Percentiles rank a stretch among this genome's conserved stretches.
Evolutionary conservation across 164 flowering plant genomes (phyloP).

Genomic region (Piper longum): DNA sequence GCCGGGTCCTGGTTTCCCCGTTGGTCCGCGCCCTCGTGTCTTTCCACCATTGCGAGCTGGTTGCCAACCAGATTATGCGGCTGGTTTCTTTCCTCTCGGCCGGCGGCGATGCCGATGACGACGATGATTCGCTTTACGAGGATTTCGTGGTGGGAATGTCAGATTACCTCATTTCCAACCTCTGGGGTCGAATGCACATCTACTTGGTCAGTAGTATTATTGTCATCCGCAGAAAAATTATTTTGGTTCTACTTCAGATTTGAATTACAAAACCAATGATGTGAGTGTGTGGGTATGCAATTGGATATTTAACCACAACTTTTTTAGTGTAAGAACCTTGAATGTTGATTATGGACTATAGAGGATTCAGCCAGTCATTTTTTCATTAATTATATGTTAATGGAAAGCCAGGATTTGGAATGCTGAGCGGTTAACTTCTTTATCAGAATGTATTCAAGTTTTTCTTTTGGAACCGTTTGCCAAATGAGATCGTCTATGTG

Average conservation of each 20-base stretch:
- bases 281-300: not conserved
- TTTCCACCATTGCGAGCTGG: conserved; percentile 40
- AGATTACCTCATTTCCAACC: conserved; percentile 32
- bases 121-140: conserved; percentile 4
- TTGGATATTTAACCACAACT: not conserved
- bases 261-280: too few species aligned
- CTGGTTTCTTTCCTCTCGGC: conserved; percentile 29
- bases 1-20: conserved; percentile 52
- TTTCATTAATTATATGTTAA: too few species aligned
- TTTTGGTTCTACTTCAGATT: too few species aligned
- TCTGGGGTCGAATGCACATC: conserved; percentile 61
- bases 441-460: too few species aligned
- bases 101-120: conserved; percentile 10
- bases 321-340: not conserved
- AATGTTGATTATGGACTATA: not conserved
- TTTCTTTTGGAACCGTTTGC: too few species aligned
- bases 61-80: conserved; percentile 43
- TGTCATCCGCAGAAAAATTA: not conserved
- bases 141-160: conserved; percentile 47
- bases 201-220: conserved; percentile 26
- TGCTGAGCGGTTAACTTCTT: too few species aligned
- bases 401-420: too few species aligned
- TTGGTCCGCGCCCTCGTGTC: conserved; percentile 22
- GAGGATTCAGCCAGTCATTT: not conserved
- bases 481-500: too few species aligned